Evolutionary conservation across 345 rosid species (phyloP).

Genomic region (Eucalyptus paniculata): DNA sequence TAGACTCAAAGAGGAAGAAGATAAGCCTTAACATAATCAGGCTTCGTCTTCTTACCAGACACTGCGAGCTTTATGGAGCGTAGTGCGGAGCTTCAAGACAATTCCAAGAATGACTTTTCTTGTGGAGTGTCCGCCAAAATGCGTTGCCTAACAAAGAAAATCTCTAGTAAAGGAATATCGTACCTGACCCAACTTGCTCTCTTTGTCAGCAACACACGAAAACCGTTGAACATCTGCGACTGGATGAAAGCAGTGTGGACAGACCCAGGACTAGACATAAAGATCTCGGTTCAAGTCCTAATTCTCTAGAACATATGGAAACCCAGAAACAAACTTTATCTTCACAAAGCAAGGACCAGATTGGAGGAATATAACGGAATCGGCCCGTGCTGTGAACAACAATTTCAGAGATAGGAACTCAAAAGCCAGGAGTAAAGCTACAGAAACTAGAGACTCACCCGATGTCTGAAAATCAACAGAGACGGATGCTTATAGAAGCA

Average conservation of each 20-base stretch:
- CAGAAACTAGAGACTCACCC: neutral
- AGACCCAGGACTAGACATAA: neutral
- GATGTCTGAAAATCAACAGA: neutral
- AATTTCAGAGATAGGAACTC: neutral
- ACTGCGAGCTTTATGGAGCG: neutral
- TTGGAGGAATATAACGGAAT: no score
- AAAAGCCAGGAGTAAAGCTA: neutral
- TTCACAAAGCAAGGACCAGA: no score
- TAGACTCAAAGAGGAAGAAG: neutral
- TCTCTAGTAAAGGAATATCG: neutral
- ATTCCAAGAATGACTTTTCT: neutral
- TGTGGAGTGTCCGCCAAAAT: neutral
- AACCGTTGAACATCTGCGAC: neutral
- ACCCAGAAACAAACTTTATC: neutral
- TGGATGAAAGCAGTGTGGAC: neutral
- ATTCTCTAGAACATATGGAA: neutral
- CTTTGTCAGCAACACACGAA: neutral
- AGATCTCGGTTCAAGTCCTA: neutral
- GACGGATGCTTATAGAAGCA: neutral
- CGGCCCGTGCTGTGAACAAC: no score
- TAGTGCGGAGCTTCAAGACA: neutral
- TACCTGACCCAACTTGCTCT: neutral
- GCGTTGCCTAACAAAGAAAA: neutral
- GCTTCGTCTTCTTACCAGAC: neutral
- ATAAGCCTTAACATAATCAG: neutral